phyloP scores from a whole-genome alignment of 2,329 filamentous ascomycete species.

The Clonostachys sp. region DNA sequence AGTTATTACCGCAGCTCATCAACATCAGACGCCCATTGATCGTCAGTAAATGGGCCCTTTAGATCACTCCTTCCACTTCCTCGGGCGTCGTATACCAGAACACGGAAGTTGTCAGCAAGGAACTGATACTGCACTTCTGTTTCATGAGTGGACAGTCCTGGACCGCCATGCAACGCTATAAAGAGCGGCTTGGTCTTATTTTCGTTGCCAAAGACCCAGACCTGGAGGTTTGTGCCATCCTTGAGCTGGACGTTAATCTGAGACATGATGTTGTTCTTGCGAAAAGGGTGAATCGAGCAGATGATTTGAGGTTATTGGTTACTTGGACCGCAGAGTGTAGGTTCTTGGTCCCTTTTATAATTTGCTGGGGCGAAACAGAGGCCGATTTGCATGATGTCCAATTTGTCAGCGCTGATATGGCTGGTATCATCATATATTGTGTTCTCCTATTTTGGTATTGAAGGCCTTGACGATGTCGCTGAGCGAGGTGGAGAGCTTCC shows the following conservation, averaged over 20 bases:
- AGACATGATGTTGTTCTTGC: not conserved
- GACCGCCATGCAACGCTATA: conserved; percentile 13
- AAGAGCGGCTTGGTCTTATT: conserved; percentile 10
- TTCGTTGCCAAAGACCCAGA: conserved; percentile 8
- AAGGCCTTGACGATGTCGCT: not conserved
- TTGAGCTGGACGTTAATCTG: conserved; percentile 5
- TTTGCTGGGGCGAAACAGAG: no score
- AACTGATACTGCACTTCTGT: conserved; percentile 10
- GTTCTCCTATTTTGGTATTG: no score
- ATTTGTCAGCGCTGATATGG: no score
- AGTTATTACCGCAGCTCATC: conserved; percentile 12
- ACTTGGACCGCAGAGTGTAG: no score
- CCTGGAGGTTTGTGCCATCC: conserved; percentile 10
- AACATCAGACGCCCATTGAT: conserved; percentile 13
- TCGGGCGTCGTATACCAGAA: conserved; percentile 13
- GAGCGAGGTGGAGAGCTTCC: not conserved
- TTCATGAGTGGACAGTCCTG: conserved; percentile 13
- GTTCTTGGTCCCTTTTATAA: no score
- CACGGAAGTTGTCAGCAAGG: conserved; percentile 8
- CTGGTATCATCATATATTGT: no score
- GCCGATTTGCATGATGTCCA: no score
- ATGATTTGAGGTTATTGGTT: no score
- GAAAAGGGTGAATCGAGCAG: not conserved
- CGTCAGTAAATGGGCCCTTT: conserved; percentile 12
- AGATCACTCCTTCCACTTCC: conserved; percentile 14